Evolutionary conservation across 1,139 yeast species (phyloP), one percentile per base, ranked within the genome.

Genomic region (Wickerhamiella infanticola): DNA sequence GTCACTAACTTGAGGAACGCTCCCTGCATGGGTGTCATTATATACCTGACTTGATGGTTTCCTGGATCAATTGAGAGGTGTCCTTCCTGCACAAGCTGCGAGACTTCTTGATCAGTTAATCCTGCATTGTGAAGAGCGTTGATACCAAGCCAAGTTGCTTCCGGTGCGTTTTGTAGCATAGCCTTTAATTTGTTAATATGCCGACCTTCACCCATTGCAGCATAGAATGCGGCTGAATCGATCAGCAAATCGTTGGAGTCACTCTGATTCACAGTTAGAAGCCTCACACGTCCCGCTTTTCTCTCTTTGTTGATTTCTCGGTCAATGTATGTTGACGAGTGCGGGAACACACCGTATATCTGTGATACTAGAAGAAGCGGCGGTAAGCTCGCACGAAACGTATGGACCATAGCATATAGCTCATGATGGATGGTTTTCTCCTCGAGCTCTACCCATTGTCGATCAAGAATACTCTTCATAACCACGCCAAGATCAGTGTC

Each of bases 21-120:
- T 2, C 81, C 93, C 55, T 80, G 69, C 50, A 71, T 73, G 0
- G 93, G 93, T 26, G 75, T 66, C 1, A 82, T 67, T 2, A 81
- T 58, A 24, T 72, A 65, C 57, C 75, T 72, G 51, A 61, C 69
- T 50, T 66, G 73, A 45, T 50, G 58, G 18, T 70, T 69, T 45
- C 73, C 74, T 40, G 74, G 71, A 39, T 71, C 63, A 42, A 79
- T 58, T 0, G 82, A 75, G 4, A 79, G 60, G 49, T 70, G 73
- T 1, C 86, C 86, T 4, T 64, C 54, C n/a, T 61, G 58, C 0
- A 79, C 67, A 38, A 81, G 61, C 5, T 52, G 50, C 1, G 54
- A 46, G 5, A 72, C 58, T 3, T 61, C 61, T 1, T 64, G 31
- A 3, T 45, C 48, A 13, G 51, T 48, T 1, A 45, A 51, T 26